phyloP scores from a whole-genome alignment of 2,329 filamentous ascomycete genomes.

The Eutypella sp. region DNA sequence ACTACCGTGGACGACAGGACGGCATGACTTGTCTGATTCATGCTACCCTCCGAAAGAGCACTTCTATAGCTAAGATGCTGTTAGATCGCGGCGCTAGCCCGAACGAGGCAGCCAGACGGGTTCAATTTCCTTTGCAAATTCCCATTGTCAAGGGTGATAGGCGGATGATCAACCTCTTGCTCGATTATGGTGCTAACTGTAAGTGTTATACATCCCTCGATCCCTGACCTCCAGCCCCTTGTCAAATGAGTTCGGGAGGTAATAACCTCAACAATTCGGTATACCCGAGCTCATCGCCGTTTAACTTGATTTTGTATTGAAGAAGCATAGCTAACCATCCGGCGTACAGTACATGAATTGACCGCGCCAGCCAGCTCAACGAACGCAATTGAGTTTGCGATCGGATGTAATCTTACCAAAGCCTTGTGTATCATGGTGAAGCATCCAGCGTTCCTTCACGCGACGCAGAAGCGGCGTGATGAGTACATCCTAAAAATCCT shows the following conservation, averaged over 20 bases:
- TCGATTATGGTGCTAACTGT: conserved; percentile 13
- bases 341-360: not conserved
- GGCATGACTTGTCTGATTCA: conserved; percentile 5
- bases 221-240: no score
- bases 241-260: no score
- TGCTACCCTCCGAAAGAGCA: conserved; percentile 4
- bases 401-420: no score
- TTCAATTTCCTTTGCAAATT: not conserved
- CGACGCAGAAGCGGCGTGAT: not conserved
- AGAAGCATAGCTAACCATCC: not conserved
- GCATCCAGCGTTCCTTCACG: not conserved
- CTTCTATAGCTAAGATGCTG: conserved; percentile 3
- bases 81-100: conserved; percentile 15
- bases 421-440: not conserved
- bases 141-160: conserved; percentile 1
- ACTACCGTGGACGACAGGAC: not conserved
- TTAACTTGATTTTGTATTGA: not conserved
- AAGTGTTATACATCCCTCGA: no score
- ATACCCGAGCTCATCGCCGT: not conserved
- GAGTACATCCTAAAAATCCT: not conserved
- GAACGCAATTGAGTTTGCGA: no score
- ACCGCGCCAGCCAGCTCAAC: no score
- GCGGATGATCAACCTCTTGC: conserved; percentile 7
- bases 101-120: conserved; percentile 3
- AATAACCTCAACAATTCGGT: no score